phyloP scores from a whole-genome alignment of 768 basidiomycete genomes.

The Termitomyces sp. region DNA sequence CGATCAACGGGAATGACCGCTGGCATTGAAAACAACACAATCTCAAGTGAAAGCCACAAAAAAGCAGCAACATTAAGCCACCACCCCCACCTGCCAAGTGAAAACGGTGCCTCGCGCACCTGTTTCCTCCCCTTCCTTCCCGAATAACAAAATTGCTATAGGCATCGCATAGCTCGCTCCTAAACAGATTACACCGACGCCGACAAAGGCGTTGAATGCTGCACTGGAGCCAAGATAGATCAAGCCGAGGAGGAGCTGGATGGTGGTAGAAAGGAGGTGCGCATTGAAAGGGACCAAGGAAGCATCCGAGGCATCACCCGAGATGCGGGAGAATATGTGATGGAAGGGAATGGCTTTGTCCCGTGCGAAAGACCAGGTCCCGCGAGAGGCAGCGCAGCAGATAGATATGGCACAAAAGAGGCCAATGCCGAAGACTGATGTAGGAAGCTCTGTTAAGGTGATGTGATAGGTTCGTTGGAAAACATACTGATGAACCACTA shows the following conservation, averaged over 20 bases:
- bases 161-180: conserved; percentile 65
- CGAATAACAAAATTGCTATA: conserved; percentile 46
- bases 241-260: conserved; percentile 59
- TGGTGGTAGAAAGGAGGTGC: conserved; percentile 51
- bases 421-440: conserved; percentile 48
- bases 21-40: conserved; percentile 68
- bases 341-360: conserved; percentile 63
- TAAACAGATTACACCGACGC: conserved; percentile 64
- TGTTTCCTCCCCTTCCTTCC: conserved; percentile 34
- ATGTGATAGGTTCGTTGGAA: background rate
- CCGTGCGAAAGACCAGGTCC: conserved; percentile 70
- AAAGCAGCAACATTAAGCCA: conserved; percentile 51
- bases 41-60: conserved; percentile 56
- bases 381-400: conserved; percentile 63
- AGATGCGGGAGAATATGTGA: conserved; percentile 43
- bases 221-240: conserved; percentile 60
- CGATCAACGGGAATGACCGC: conserved; percentile 53
- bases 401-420: conserved; percentile 67
- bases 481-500: conserved; percentile 42
- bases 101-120: conserved; percentile 48
- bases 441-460: conserved; percentile 8
- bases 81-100: conserved; percentile 42
- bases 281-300: conserved; percentile 58
- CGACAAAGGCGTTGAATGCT: conserved; percentile 67
- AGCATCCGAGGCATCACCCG: conserved; percentile 27